Base-by-base conservation (phyloP, 371 early-diverging fungal genomes). In the Apophysomyces ossiformis region DNA sequence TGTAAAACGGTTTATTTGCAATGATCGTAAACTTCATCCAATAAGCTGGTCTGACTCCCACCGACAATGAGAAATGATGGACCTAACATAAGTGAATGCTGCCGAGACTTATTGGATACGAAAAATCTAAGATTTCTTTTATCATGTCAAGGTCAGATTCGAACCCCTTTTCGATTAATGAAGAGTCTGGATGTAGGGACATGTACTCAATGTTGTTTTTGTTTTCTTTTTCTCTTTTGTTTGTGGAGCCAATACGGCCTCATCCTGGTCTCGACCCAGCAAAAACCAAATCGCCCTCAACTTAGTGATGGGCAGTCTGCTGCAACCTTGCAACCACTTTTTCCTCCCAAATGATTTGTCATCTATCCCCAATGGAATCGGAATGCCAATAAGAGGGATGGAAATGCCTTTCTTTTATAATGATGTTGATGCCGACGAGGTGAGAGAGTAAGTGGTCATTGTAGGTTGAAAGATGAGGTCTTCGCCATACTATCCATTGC, bases 391-490 rank as follows among this genome's bases (percentile, higher is more conserved):
- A 50, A 9, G 21, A 18, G 54, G 21, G 54, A 26, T 21, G 21
- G 54, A 26, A 50, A 21, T 16, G 21, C 21, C 21, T 50, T 50
- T 41, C 41, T 21, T 50, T 50, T 50, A 50, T 50, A 50, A 50
- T 50, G 54, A 50, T 50, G 54, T 18, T 50, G 54, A 50, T 50
- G 54, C 21, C 54, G 54, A 50, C 54, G 21, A 50, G 54, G n/a
- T 50, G 54, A 50, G 54, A 50, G 54, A 50, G 21, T 26, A 50
- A 21, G 54, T 50, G 54, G 21, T 50, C 54, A 50, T 50, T 50
- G 54, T 21, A 50, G 54, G 54, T 21, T 21, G 54, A 18, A 26
- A 26, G n/a, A 26, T 50, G 21, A 50, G 54, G 54, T 21, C 54
- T 50, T 16, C 21, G 54, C 54, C 54, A 50, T 50, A 50, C 54